phyloP scores from a whole-genome alignment of 1,139 yeast species.

The Taphrina deformans region DNA sequence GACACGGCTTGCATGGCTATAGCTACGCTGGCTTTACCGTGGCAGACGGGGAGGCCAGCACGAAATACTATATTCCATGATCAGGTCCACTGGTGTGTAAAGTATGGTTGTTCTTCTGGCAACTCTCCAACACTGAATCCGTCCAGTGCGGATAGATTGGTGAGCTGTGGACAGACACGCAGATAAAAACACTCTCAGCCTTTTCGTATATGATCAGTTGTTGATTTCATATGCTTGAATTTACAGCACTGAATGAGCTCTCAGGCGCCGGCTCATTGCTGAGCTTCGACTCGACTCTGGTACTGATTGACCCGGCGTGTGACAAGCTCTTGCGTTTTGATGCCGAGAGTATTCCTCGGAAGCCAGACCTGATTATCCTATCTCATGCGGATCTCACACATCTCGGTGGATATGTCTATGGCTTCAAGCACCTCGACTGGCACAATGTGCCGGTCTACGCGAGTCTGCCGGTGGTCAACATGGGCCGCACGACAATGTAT shows the following conservation, averaged over 20 bases:
- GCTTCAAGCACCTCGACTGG: constrained; percentile 63
- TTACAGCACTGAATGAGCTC: constrained; percentile 1
- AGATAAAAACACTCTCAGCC: too few relatives aligned
- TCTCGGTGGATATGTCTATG: constrained; percentile 73
- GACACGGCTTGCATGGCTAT: too few relatives aligned
- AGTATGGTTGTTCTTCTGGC: too few relatives aligned
- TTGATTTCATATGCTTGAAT: constrained; percentile 11
- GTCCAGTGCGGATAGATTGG: too few relatives aligned
- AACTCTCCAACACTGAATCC: too few relatives aligned
- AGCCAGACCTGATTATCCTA: constrained; percentile 60
- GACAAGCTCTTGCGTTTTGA: constrained; percentile 31
- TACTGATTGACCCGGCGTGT: constrained; percentile 37
- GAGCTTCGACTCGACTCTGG: constrained; percentile 31
- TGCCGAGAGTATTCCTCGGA: constrained; percentile 7
- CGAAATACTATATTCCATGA: too few relatives aligned
- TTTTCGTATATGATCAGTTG: not conserved
- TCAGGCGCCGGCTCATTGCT: constrained; percentile 28
- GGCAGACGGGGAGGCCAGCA: too few relatives aligned
- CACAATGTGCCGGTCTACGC: constrained; percentile 75
- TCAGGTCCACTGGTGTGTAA: too few relatives aligned
- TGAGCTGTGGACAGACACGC: too few relatives aligned
- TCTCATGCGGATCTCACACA: constrained; percentile 86
- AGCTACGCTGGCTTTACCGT: too few relatives aligned
- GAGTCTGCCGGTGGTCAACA: constrained; percentile 80
- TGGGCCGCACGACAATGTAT: constrained; percentile 81